Percentiles rank a stretch among this genome's conserved stretches.
phyloP scores from a whole-genome alignment of 805 yeast species.

The Candida xiaguanensis region DNA sequence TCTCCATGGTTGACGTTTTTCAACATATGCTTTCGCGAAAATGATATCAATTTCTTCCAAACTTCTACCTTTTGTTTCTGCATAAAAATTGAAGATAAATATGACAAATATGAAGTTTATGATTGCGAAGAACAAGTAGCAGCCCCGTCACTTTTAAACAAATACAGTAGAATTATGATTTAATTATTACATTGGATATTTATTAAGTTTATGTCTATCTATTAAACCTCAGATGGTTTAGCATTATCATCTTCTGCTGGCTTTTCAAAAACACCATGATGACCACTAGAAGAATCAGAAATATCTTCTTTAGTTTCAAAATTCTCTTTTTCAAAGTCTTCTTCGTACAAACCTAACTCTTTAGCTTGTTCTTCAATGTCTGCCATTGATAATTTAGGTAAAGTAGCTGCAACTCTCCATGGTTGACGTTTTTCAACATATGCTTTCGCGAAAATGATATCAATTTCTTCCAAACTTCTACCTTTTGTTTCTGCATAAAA shows the following conservation, averaged over 20 bases:
- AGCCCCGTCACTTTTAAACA: too few relatives aligned
- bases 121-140: slow-evolving; percentile 39
- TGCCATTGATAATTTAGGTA: slow-evolving; percentile 55
- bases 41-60: slow-evolving; percentile 54
- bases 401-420: slow-evolving; percentile 58
- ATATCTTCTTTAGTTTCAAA: slow-evolving; percentile 28
- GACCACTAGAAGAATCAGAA: slow-evolving; percentile 5
- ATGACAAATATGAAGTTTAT: slow-evolving; percentile 38
- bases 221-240: slow-evolving; percentile 2
- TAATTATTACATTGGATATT: too few relatives aligned
- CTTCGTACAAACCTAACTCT: slow-evolving; percentile 53
- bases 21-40: slow-evolving; percentile 58
- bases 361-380: slow-evolving; percentile 61
- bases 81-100: slow-evolving; percentile 42
- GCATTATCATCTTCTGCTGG: slow-evolving; percentile 1
- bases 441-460: slow-evolving; percentile 62
- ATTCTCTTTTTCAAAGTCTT: slow-evolving; percentile 37
- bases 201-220: too few relatives aligned
- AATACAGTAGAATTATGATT: too few relatives aligned
- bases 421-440: slow-evolving; percentile 54
- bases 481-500: slow-evolving; percentile 47
- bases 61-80: slow-evolving; percentile 43
- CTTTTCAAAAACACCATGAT: slow-evolving; percentile 6
- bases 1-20: slow-evolving; percentile 55
- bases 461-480: slow-evolving; percentile 43